Conservation (phyloP, 441 rosid genomes). For the Euphorbia schlechtendalii region DNA sequence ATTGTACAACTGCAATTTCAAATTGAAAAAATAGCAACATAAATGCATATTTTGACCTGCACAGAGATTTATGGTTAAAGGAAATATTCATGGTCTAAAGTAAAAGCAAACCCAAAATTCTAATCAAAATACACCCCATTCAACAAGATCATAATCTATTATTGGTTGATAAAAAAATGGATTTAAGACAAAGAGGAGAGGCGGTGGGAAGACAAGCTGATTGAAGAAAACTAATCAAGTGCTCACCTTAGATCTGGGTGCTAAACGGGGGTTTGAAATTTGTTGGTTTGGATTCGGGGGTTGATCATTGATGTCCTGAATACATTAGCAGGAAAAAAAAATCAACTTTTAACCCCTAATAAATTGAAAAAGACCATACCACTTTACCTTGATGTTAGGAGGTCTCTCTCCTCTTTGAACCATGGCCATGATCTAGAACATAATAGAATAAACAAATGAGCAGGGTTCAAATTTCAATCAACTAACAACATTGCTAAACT, state of each 20-base stretch:
- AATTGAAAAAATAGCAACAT: neutral
- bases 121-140: conserved; percentile 7
- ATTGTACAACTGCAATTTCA: too few species aligned
- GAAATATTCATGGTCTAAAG: conserved; percentile 4
- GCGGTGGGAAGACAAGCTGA: neutral
- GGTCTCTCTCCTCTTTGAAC: conserved; percentile 94
- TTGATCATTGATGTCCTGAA: conserved; percentile 80
- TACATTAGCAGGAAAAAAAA: conserved; percentile 15
- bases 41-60: neutral
- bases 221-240: conserved; percentile 3
- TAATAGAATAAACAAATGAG: conserved; percentile 14
- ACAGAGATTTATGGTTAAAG: neutral
- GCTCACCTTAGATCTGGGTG: conserved; percentile 73
- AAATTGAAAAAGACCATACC: neutral
- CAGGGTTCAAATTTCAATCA: neutral
- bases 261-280: conserved; percentile 60
- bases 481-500: neutral
- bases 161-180: neutral
- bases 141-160: neutral
- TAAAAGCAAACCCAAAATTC: neutral
- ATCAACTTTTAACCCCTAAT: conserved; percentile 16
- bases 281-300: conserved; percentile 88
- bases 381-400: conserved; percentile 66
- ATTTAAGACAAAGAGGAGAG: neutral
- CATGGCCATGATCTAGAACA: conserved; percentile 87